A percentile compares a stretch with the other conserved stretches of the same genome.
These are phyloP conservation scores for Paramecium caudatum DNA, from an alignment of 73 alveolate genomes.

Conservation along the genomic window DNA sequence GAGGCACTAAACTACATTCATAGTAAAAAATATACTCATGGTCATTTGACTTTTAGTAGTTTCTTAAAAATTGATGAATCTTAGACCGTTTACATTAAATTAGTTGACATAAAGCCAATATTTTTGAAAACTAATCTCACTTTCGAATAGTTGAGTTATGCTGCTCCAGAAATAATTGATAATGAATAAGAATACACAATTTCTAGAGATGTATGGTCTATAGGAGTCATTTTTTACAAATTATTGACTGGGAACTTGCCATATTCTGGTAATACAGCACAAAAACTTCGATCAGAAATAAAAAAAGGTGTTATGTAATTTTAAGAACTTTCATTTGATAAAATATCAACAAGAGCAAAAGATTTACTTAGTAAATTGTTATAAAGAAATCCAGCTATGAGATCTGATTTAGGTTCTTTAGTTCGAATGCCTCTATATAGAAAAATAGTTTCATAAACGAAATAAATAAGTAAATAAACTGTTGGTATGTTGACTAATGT, in stretches of 20 bases:
- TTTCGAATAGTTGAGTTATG: not conserved
- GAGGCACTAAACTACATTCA: not conserved
- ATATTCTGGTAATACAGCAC: not conserved
- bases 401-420: not conserved
- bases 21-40: not conserved
- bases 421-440: not conserved
- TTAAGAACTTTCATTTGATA: not conserved
- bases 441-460: not conserved
- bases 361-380: not conserved
- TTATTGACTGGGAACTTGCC: conserved; percentile 3
- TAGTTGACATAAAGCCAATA: not conserved
- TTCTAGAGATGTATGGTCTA: conserved; percentile 32
- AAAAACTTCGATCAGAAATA: not conserved
- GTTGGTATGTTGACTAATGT: not conserved
- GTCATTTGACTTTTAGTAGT: conserved; percentile 16
- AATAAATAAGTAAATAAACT: not conserved
- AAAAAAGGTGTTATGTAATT: not conserved
- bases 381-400: not conserved
- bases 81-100: not conserved
- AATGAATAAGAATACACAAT: not conserved
- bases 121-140: not conserved
- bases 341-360: not conserved
- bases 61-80: not conserved
- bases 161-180: conserved; percentile 6
- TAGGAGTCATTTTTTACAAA: not conserved